These are phyloP conservation scores for Byssoonygena ceratinophila DNA, from an alignment of 2,329 filamentous ascomycete genomes.

Conservation along the genomic window DNA sequence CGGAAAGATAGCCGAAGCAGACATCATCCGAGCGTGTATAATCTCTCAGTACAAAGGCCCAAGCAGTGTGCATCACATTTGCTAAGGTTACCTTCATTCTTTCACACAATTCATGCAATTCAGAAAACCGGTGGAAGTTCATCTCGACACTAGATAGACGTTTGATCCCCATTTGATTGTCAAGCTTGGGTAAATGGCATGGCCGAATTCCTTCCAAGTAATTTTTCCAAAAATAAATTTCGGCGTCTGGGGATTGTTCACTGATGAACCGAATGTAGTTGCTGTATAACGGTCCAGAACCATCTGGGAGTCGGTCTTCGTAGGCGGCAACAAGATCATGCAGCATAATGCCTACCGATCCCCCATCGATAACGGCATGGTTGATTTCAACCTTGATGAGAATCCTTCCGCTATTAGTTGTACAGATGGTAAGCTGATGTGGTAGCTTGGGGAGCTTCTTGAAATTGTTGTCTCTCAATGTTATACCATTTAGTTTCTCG, in stretches of 20 bases:
- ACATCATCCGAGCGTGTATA: slow-evolving; percentile 21
- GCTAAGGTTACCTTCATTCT: slow-evolving; percentile 18
- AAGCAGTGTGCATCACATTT: slow-evolving; percentile 22
- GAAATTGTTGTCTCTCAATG: slow-evolving; percentile 10
- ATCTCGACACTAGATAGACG: slow-evolving; percentile 8
- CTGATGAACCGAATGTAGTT: slow-evolving; percentile 17
- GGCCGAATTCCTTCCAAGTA: slow-evolving; percentile 22
- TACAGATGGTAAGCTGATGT: slow-evolving; percentile 31
- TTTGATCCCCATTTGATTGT: background rate
- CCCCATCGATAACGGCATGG: slow-evolving; percentile 39
- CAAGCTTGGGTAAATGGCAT: slow-evolving; percentile 16
- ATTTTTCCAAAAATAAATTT: slow-evolving; percentile 22
- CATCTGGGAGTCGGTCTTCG: slow-evolving; percentile 11
- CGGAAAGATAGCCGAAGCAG: slow-evolving; percentile 25
- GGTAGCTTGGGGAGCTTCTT: slow-evolving; percentile 23
- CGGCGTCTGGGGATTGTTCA: slow-evolving; percentile 8
- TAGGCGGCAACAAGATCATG: slow-evolving; percentile 34
- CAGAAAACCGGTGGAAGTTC: slow-evolving; percentile 9
- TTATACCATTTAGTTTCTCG: slow-evolving; percentile 10
- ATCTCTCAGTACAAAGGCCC: slow-evolving; percentile 20
- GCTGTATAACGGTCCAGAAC: slow-evolving; percentile 15
- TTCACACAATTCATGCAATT: slow-evolving; percentile 15
- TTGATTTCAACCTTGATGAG: slow-evolving; percentile 37
- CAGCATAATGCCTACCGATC: slow-evolving; percentile 36
- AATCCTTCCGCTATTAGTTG: slow-evolving; percentile 23